A percentile compares a stretch with the other conserved stretches of the same genome.
Evolutionary conservation across 768 basidiomycete genomes (phyloP).

Genomic region (Boletus sp.): DNA sequence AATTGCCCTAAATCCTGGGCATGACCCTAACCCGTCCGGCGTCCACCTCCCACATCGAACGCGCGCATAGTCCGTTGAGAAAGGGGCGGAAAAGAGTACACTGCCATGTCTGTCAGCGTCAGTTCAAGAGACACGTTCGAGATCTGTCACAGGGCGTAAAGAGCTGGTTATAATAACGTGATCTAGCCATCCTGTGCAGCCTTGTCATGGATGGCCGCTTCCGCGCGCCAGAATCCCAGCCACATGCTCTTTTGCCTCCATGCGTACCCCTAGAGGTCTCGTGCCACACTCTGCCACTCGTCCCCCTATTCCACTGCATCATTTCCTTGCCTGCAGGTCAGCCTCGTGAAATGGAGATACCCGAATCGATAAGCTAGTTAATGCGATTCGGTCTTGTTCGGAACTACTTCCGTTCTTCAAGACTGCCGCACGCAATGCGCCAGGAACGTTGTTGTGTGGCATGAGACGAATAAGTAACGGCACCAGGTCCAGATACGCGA

Average conservation of each 20-base stretch:
- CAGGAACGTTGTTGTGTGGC: background rate
- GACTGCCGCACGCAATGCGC: background rate
- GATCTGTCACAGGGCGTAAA: conserved; percentile 2
- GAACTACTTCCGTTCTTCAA: background rate
- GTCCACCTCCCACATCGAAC: conserved; percentile 1
- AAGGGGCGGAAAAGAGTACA: background rate
- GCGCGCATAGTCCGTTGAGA: background rate
- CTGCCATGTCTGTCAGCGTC: conserved; percentile 4
- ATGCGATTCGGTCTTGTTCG: conserved; percentile 5
- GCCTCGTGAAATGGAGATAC: conserved; percentile 21
- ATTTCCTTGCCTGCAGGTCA: conserved; percentile 4
- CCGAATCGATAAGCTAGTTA: conserved; percentile 21
- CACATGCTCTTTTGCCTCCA: conserved; percentile 4
- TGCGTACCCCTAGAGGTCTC: conserved; percentile 1
- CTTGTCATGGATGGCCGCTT: conserved; percentile 13
- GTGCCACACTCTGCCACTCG: conserved; percentile 5
- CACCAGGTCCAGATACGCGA: background rate
- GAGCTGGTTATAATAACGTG: background rate
- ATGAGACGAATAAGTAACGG: background rate
- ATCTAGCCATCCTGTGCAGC: conserved; percentile 18
- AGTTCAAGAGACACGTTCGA: conserved; percentile 1
- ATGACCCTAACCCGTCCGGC: conserved; percentile 9
- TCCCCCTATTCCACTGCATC: conserved; percentile 15
- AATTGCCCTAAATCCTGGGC: conserved; percentile 25
- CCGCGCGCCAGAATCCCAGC: conserved; percentile 10